Base-by-base conservation (phyloP, 75 land plant genomes). In the Sequoia sempervirens region DNA sequence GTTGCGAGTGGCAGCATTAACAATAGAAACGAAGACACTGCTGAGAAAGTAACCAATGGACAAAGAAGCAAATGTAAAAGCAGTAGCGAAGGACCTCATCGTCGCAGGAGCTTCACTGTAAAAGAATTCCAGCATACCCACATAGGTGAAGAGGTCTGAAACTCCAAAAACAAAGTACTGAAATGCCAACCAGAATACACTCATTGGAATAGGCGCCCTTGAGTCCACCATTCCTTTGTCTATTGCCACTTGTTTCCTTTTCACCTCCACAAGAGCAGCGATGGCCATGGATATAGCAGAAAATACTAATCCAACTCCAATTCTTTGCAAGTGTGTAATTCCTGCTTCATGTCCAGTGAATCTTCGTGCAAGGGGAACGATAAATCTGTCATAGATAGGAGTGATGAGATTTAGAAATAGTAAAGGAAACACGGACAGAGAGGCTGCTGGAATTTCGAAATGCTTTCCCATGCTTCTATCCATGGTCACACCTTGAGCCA, bases 71-170 rank as follows among this genome's bases (percentile, higher is more conserved):
- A 81, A 83, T 18, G 84, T 58, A 10, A 85, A 28, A 14, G 84
- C 11, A 15, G 86, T 82, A 6, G 80, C 81, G 30, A 86, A 17
- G n/a, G 82, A 76, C 50, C 76, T 83, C 85, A 89, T 84, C 13
- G 74, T 72, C 2, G n/a, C 80, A 11, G 90, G 80, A 26, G 81
- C 58, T 56, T 91, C 83, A 43, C 82, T 86, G 86, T 92, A 90
- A 89, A 94, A 94, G 81, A 94, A 94, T 80, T 94, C 96, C 80
- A 94, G 28, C 53, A 91, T 72, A 7, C 94, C 96, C 15, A 94
- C 93, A 13, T 86, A 80, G 14, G 91, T 85, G 76, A 91, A 91
- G 83, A 91, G 84, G 70, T 94, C 91, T 30, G 89, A 84, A 3
- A 91, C 64, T 14, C 94, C 95, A 47, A 92, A 87, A 18, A 92